Percentiles rank a stretch among this genome's conserved stretches.
phyloP scores from a whole-genome alignment of 2,329 filamentous ascomycete genomes.

The Didymella lethalis region DNA sequence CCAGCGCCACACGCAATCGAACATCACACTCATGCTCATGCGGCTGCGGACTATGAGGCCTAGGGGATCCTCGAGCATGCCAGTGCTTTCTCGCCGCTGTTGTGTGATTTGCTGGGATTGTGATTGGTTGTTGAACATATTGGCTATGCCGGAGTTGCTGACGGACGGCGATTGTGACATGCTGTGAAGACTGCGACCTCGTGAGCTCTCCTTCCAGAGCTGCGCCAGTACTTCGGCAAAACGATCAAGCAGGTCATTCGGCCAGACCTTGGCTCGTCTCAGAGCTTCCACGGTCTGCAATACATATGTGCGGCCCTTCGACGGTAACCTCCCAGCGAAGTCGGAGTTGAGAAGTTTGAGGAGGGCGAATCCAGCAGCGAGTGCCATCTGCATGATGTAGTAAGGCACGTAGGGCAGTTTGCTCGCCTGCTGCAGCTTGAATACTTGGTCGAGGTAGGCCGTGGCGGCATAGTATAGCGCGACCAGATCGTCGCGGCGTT shows the following conservation, averaged over 20 bases:
- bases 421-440: conserved; percentile 62
- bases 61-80: conserved; percentile 70
- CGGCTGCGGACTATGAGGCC: conserved; percentile 83
- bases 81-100: conserved; percentile 39
- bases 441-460: conserved; percentile 68
- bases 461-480: conserved; percentile 76
- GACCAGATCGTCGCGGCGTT: conserved; percentile 70
- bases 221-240: conserved; percentile 86
- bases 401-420: conserved; percentile 73
- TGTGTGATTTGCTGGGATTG: conserved; percentile 34
- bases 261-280: conserved; percentile 74
- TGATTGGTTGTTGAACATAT: conserved; percentile 44
- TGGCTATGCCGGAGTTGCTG: conserved; percentile 42
- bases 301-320: conserved; percentile 74
- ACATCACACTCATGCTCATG: conserved; percentile 85
- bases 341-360: conserved; percentile 80
- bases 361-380: conserved; percentile 79
- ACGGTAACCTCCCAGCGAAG: conserved; percentile 68
- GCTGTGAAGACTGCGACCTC: conserved; percentile 48
- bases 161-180: conserved; percentile 49
- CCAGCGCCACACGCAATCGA: conserved; percentile 87
- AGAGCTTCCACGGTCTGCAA: conserved; percentile 74
- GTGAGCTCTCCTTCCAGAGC: conserved; percentile 73
- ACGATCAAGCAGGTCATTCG: conserved; percentile 81
- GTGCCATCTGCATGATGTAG: conserved; percentile 84